Base-by-base conservation (phyloP, 345 rosid genomes). In the Nasturtium officinale region DNA sequence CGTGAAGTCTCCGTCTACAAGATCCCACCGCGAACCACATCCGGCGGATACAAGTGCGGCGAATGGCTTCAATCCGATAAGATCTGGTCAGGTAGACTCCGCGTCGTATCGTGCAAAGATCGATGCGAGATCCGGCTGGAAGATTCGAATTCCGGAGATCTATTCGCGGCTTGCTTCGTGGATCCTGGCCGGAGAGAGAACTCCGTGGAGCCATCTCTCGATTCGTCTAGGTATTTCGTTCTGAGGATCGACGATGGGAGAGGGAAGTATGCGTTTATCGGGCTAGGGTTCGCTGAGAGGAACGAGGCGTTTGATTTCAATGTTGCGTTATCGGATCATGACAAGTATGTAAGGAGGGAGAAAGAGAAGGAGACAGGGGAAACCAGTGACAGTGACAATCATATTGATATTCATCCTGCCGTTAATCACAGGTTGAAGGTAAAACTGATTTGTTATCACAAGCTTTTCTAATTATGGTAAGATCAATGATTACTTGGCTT, bases 281-380 rank as follows among this genome's bases (percentile, higher is more conserved):
- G 99, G 28, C 76, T 95, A n/a, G 99, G 99, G 15, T 95, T 95
- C 53, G 47, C 81, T 9, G 99, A 95, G 80, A 79, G 99, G 77
- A 96, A 96, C 60, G 99, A 96, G 68, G 99, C 99, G 10, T 96
- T 92, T 65, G 99, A 96, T 89, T 96, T 96, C 86, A 96, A 96
- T 55, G 99, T 96, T 8, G 98, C 99, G 2, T 79, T 96, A 74
- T 96, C 99, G 68, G 98, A 92, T 87, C 99, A 92, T 69, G 97
- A 91, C 52, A 96, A 92, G 87, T 87, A 92, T 38, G 88, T 90
- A 13, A 86, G 83, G 79, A 84, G 98, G 81, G 91, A 86, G 74
- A 78, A 80, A 12, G 99, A 91, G 80, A 91, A 89, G 71, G 97
- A 87, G 82, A 62, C 75, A 3, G 87, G 89, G 0, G 96, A 85